phyloP scores from a whole-genome alignment of 352 stramenopile genomes.

The Globisporangium spiculum region DNA sequence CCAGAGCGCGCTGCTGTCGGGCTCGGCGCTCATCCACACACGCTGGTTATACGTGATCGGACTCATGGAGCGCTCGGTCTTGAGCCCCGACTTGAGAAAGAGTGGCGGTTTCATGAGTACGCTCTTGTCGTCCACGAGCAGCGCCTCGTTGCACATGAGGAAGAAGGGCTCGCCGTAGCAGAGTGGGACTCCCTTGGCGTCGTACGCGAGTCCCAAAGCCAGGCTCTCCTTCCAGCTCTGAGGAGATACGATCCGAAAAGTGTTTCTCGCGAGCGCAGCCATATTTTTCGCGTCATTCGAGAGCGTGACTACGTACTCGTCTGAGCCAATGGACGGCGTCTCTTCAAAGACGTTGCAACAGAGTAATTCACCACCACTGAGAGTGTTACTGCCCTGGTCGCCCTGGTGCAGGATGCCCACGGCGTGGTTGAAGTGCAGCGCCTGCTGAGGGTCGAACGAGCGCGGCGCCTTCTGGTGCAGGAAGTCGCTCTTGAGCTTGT shows the following conservation, averaged over 20 bases:
- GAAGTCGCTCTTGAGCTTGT: constrained; percentile 79
- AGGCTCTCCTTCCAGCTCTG: constrained; percentile 36
- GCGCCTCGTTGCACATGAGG: constrained; percentile 75
- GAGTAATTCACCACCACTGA: constrained; percentile 21
- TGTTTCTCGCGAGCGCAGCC: constrained; percentile 46
- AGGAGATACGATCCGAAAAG: constrained; percentile 67
- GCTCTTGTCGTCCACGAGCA: constrained; percentile 75
- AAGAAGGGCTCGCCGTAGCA: constrained; percentile 80
- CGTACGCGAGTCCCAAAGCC: constrained; percentile 22
- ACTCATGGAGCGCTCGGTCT: constrained; percentile 81
- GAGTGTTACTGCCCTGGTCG: constrained; percentile 25
- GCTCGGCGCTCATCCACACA: constrained; percentile 60
- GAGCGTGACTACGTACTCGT: constrained; percentile 66
- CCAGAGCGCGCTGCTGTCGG: constrained; percentile 75
- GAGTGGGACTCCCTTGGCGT: constrained; percentile 27
- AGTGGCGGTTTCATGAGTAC: constrained; percentile 67
- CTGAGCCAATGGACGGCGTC: constrained; percentile 72
- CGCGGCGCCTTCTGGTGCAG: constrained; percentile 63
- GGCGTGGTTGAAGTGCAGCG: constrained; percentile 53
- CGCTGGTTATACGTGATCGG: constrained; percentile 86
- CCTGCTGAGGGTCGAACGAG: constrained; percentile 35
- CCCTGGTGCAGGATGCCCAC: constrained; percentile 55
- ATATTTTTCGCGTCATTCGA: constrained; percentile 4
- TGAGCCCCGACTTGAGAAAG: constrained; percentile 81
- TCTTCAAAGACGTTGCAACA: constrained; percentile 83